phyloP scores from a whole-genome alignment of 148 eudicot species.

The Cornus kousa region DNA sequence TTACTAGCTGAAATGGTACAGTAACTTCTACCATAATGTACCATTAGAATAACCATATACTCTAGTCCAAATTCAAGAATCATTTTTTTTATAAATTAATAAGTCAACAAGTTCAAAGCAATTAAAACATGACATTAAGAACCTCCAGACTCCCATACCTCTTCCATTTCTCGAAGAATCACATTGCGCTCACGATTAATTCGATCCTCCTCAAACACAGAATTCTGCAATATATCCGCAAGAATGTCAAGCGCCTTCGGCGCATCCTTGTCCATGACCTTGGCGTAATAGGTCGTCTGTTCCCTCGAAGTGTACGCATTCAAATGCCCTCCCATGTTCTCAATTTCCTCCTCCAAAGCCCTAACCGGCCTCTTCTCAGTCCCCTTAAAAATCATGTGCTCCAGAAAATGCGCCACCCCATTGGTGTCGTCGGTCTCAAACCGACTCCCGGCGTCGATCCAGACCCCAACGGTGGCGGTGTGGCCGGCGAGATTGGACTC shows the following conservation, averaged over 20 bases:
- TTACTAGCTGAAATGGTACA: no score
- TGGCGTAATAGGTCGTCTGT: conserved; percentile 26
- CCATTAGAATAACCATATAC: not conserved
- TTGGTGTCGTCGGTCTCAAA: conserved; percentile 51
- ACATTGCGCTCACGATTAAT: conserved; percentile 37
- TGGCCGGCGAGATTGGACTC: conserved; percentile 49
- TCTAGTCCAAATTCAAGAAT: not conserved
- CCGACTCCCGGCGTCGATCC: conserved; percentile 54
- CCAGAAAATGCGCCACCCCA: conserved; percentile 49
- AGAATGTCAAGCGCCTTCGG: conserved; percentile 44
- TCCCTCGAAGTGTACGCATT: conserved; percentile 39
- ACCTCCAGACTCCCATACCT: conserved; percentile 26
- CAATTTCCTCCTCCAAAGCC: conserved; percentile 40
- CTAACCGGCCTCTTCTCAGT: conserved; percentile 23
- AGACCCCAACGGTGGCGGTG: conserved; percentile 42
- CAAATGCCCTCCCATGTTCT: conserved; percentile 48
- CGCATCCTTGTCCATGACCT: conserved; percentile 25
- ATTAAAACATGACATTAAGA: not conserved
- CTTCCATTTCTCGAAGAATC: conserved; percentile 45
- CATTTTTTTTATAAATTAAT: no score
- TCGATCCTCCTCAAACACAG: conserved; percentile 24
- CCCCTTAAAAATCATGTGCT: conserved; percentile 45
- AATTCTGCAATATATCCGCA: conserved; percentile 44
- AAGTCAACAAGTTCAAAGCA: not conserved
- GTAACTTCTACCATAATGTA: no score